Percentiles rank a stretch among this genome's conserved stretches.
These are phyloP conservation scores for Acacia acuminata DNA, from an alignment of 306 rosid genomes.

Conservation along the genomic window DNA sequence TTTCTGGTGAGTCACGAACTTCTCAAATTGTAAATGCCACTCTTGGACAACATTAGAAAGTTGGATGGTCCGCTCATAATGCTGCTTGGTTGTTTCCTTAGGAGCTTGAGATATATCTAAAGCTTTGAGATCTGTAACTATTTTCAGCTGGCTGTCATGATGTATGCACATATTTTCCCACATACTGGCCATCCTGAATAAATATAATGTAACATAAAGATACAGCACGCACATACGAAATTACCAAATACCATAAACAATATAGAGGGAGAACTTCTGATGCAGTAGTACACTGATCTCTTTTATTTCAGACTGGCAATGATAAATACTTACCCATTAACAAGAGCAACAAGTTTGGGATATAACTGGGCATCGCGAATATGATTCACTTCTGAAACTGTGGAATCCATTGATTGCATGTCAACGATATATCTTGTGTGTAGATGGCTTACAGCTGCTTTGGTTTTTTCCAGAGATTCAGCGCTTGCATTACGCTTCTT, in stretches of 20 bases:
- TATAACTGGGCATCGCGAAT: slow-evolving; percentile 60
- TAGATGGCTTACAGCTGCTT: slow-evolving; percentile 67
- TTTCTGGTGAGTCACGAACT: slow-evolving; percentile 14
- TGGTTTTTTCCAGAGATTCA: slow-evolving; percentile 63
- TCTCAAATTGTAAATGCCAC: slow-evolving; percentile 14
- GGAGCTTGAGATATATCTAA: slow-evolving; percentile 22
- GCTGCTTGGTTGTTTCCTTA: slow-evolving; percentile 17
- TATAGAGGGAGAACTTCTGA: background rate
- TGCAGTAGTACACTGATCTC: background rate
- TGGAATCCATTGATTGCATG: slow-evolving; percentile 78
- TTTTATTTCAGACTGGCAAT: background rate
- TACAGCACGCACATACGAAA: background rate
- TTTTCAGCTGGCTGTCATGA: slow-evolving; percentile 20
- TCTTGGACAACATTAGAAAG: slow-evolving; percentile 16
- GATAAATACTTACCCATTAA: slow-evolving; percentile 40
- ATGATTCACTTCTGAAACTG: slow-evolving; percentile 59
- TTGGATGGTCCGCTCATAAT: slow-evolving; percentile 11
- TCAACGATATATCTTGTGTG: slow-evolving; percentile 68
- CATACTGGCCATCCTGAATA: slow-evolving; percentile 18
- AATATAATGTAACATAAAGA: background rate
- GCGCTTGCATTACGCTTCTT: slow-evolving; percentile 47
- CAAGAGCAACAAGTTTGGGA: slow-evolving; percentile 59
- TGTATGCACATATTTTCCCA: background rate
- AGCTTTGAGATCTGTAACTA: slow-evolving; percentile 6
- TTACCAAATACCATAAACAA: background rate